Evolutionary conservation across 306 rosid species (phyloP).

Genomic region (Dalbergia cochinchinensis): DNA sequence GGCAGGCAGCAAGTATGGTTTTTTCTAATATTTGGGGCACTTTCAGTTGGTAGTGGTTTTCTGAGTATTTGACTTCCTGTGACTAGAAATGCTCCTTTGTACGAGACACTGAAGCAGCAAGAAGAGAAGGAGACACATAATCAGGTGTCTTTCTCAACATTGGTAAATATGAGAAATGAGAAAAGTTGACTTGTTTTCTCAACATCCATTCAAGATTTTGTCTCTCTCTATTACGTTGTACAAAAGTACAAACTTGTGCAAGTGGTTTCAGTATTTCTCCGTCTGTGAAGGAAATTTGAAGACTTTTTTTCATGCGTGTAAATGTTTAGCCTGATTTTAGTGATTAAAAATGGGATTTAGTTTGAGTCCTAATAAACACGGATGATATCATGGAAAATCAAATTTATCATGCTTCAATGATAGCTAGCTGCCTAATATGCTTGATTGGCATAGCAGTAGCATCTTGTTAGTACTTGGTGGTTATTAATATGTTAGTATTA

Average conservation of each 20-base stretch:
- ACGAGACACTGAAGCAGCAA: slow-evolving; percentile 49
- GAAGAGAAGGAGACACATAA: slow-evolving; percentile 41
- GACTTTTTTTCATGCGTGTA: background rate
- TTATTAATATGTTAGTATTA: too few species aligned
- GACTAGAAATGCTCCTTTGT: slow-evolving; percentile 48
- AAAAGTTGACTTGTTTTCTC: too few species aligned
- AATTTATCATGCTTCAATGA: too few species aligned
- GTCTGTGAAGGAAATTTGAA: background rate
- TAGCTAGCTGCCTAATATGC: too few species aligned
- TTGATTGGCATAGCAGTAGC: too few species aligned
- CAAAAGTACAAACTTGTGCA: too few species aligned
- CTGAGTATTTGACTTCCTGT: slow-evolving; percentile 44
- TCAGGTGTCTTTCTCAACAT: too few species aligned
- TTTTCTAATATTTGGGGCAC: slow-evolving; percentile 27
- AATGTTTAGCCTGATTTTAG: background rate
- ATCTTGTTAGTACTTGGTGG: too few species aligned
- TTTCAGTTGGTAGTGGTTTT: slow-evolving; percentile 26
- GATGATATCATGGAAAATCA: background rate
- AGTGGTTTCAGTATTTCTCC: too few species aligned
- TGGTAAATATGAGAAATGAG: too few species aligned
- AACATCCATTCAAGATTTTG: too few species aligned
- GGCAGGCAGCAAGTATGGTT: slow-evolving; percentile 38
- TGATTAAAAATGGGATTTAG: background rate
- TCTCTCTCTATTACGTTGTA: too few species aligned
- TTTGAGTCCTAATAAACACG: background rate